phyloP scores from a whole-genome alignment of 108 stramenopile species.

The Skeletonema menzelii region DNA sequence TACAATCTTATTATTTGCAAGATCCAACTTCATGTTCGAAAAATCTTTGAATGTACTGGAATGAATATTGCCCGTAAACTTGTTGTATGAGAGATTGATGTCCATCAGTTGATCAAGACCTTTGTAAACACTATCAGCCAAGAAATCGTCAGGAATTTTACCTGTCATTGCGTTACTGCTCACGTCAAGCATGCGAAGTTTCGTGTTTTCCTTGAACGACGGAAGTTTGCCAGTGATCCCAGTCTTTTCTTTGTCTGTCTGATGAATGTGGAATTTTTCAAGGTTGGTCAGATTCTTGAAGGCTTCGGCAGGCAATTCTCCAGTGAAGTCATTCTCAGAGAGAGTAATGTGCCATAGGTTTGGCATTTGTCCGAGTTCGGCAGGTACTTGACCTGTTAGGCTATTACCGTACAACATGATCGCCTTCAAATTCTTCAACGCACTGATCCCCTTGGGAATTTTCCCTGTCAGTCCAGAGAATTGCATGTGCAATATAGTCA shows the following conservation, averaged over 20 bases:
- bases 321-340: constrained; percentile 53
- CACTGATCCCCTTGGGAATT: constrained; percentile 44
- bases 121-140: constrained; percentile 26
- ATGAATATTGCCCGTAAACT: background rate
- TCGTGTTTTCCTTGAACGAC: constrained; percentile 48
- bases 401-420: constrained; percentile 47
- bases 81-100: constrained; percentile 17
- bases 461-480: constrained; percentile 42
- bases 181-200: constrained; percentile 59
- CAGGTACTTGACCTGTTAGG: constrained; percentile 59
- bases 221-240: constrained; percentile 62
- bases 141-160: constrained; percentile 60
- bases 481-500: constrained; percentile 43
- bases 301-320: constrained; percentile 32
- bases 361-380: constrained; percentile 62
- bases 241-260: constrained; percentile 36
- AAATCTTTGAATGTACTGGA: constrained; percentile 9
- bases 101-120: constrained; percentile 43
- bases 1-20: constrained; percentile 29
- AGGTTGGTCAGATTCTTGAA: constrained; percentile 42
- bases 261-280: constrained; percentile 58
- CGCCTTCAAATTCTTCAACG: constrained; percentile 23
- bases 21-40: constrained; percentile 42
- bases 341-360: constrained; percentile 62
- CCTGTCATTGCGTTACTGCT: constrained; percentile 66